These are phyloP conservation scores for Candida michaelii DNA, from an alignment of 805 yeast species.

Conservation along the genomic window DNA sequence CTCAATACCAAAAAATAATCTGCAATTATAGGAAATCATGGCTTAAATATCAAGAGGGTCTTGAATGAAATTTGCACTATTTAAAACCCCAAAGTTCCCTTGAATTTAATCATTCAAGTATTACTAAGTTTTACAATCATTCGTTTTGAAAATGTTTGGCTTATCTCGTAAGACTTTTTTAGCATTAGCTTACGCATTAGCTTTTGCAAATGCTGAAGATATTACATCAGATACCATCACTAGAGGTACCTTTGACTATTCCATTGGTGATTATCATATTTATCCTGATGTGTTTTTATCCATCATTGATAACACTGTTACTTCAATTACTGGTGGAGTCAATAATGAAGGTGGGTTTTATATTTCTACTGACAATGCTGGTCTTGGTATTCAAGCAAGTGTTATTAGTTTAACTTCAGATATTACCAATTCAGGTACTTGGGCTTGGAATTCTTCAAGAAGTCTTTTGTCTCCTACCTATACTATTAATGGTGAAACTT, in stretches of 20 bases:
- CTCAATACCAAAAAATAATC: neutral
- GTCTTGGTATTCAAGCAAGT: slow-evolving; percentile 16
- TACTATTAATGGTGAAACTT: slow-evolving; percentile 11
- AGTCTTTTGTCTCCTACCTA: slow-evolving; percentile 17
- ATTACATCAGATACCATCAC: slow-evolving; percentile 18
- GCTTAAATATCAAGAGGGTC: neutral
- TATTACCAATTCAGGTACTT: slow-evolving; percentile 21
- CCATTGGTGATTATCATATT: slow-evolving; percentile 21
- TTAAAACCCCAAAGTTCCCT: neutral
- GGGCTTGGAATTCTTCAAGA: slow-evolving; percentile 18
- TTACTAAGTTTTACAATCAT: slow-evolving; percentile 3
- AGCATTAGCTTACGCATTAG: neutral
- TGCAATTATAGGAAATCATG: neutral
- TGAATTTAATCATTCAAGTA: neutral
- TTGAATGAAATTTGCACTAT: neutral
- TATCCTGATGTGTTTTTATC: slow-evolving; percentile 25
- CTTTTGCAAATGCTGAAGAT: slow-evolving; percentile 11
- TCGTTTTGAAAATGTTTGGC: neutral
- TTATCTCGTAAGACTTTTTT: neutral
- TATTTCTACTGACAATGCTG: slow-evolving; percentile 13
- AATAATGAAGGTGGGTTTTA: slow-evolving; percentile 20
- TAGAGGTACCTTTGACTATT: slow-evolving; percentile 18
- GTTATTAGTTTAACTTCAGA: slow-evolving; percentile 10
- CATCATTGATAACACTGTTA: slow-evolving; percentile 22
- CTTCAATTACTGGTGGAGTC: slow-evolving; percentile 23